Evolutionary conservation across 1,139 yeast genomes (phyloP).

Genomic region (Scheffersomyces quercinus): DNA sequence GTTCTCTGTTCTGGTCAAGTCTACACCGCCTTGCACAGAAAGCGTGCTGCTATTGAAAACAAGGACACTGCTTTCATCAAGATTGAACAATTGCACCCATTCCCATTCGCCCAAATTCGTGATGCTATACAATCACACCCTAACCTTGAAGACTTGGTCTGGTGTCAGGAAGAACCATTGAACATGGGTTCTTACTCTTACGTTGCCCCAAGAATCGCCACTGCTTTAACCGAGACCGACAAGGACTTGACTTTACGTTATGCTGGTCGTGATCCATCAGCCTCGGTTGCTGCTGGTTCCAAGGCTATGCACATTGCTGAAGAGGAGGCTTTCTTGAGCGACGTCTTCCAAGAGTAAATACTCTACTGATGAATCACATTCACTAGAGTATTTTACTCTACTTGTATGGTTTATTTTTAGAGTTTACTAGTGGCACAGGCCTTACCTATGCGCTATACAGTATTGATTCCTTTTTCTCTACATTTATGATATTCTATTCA

Average conservation of each 20-base stretch:
- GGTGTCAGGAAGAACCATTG: slow-evolving; percentile 99
- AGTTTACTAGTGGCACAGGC: too few relatives aligned
- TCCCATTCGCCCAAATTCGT: slow-evolving; percentile 95
- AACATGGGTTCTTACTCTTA: slow-evolving; percentile 92
- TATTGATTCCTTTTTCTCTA: too few relatives aligned
- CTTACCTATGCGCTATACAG: too few relatives aligned
- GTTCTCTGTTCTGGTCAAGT: slow-evolving; percentile 93
- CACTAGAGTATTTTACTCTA: too few relatives aligned
- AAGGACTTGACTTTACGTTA: slow-evolving; percentile 65
- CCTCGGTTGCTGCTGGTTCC: slow-evolving; percentile 97
- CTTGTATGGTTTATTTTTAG: too few relatives aligned
- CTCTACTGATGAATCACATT: too few relatives aligned
- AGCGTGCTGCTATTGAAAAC: slow-evolving; percentile 73
- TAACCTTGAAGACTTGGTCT: slow-evolving; percentile 82
- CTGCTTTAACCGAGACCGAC: slow-evolving; percentile 74
- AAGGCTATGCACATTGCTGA: slow-evolving; percentile 86
- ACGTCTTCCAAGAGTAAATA: slow-evolving; percentile 53
- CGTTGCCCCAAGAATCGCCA: slow-evolving; percentile 77
- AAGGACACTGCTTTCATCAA: slow-evolving; percentile 85
- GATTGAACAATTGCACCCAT: slow-evolving; percentile 96
- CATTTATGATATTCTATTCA: too few relatives aligned
- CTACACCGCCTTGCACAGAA: slow-evolving; percentile 86
- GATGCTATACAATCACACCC: slow-evolving; percentile 82
- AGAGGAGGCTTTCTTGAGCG: slow-evolving; percentile 83
- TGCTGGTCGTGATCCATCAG: slow-evolving; percentile 98